Evolutionary conservation across 176 grass and related monocot species (phyloP).

Genomic region (Calamus simplicifolius): DNA sequence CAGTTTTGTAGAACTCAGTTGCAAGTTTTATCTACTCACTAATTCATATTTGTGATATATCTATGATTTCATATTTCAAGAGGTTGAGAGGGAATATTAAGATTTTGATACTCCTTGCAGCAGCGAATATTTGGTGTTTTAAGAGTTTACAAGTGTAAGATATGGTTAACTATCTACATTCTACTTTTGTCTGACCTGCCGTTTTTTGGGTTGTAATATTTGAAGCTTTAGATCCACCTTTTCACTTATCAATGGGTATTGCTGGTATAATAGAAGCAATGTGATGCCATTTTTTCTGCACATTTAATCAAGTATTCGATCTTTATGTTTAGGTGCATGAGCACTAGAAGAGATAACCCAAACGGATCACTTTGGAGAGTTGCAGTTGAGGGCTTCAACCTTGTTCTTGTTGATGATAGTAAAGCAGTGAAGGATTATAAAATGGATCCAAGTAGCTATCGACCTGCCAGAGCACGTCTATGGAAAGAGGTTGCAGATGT

Average conservation of each 20-base stretch:
- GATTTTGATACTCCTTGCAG: too few relatives aligned
- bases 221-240: too few relatives aligned
- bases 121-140: too few relatives aligned
- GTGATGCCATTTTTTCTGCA: slow-evolving; percentile 12
- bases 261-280: slow-evolving; percentile 3
- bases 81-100: too few relatives aligned
- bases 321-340: slow-evolving; percentile 80
- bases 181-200: too few relatives aligned
- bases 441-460: slow-evolving; percentile 52
- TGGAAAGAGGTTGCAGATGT: slow-evolving; percentile 97
- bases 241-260: slow-evolving; percentile 7
- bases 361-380: slow-evolving; percentile 88
- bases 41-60: too few relatives aligned
- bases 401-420: slow-evolving; percentile 55
- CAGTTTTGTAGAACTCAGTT: too few relatives aligned
- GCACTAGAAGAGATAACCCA: slow-evolving; percentile 96
- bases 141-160: not conserved
- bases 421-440: slow-evolving; percentile 33
- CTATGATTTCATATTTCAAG: too few relatives aligned
- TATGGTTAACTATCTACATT: too few relatives aligned
- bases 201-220: too few relatives aligned
- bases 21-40: too few relatives aligned
- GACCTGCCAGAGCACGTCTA: slow-evolving; percentile 59
- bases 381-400: slow-evolving; percentile 86
- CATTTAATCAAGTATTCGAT: slow-evolving; percentile 1